Evolutionary conservation across 2,329 filamentous ascomycete genomes (phyloP).

Genomic region (Fusarium kyushuense): DNA sequence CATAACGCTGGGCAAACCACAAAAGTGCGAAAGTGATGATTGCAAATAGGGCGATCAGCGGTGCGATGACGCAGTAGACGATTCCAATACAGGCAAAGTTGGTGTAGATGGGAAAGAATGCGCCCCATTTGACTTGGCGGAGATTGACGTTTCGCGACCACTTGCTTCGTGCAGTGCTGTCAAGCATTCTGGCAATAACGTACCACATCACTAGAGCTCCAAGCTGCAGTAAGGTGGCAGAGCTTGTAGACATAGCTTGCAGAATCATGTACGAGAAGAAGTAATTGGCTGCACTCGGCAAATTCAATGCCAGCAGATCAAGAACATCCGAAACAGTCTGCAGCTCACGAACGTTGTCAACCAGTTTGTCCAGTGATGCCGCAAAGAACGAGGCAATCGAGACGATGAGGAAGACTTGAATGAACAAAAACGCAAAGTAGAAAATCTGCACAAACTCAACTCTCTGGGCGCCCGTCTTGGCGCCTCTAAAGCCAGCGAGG

Average conservation of each 20-base stretch:
- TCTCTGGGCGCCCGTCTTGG: conserved; percentile 83
- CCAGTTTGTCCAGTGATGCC: conserved; percentile 72
- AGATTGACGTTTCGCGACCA: conserved; percentile 86
- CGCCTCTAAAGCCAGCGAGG: conserved; percentile 79
- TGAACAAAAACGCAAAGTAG: conserved; percentile 94
- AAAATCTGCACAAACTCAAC: conserved; percentile 89
- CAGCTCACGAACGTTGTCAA: conserved; percentile 61
- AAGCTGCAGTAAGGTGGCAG: conserved; percentile 87
- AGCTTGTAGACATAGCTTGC: conserved; percentile 90
- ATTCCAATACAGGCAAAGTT: conserved; percentile 94
- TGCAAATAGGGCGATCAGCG: conserved; percentile 92
- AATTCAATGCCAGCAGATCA: conserved; percentile 77
- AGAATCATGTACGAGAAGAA: conserved; percentile 99
- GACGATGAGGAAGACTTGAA: conserved; percentile 94
- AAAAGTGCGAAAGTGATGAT: conserved; percentile 91
- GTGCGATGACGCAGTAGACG: conserved; percentile 89
- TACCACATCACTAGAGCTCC: conserved; percentile 85
- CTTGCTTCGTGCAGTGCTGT: conserved; percentile 85
- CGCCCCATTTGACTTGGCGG: conserved; percentile 85
- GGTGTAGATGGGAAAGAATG: conserved; percentile 95
- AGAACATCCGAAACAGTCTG: conserved; percentile 75
- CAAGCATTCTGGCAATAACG: conserved; percentile 80
- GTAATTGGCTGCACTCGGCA: conserved; percentile 92
- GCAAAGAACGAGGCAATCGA: conserved; percentile 81
- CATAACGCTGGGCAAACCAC: conserved; percentile 97